These are phyloP conservation scores for Exidia glandulosa DNA, from an alignment of 768 basidiomycete species.

Conservation along the genomic window DNA sequence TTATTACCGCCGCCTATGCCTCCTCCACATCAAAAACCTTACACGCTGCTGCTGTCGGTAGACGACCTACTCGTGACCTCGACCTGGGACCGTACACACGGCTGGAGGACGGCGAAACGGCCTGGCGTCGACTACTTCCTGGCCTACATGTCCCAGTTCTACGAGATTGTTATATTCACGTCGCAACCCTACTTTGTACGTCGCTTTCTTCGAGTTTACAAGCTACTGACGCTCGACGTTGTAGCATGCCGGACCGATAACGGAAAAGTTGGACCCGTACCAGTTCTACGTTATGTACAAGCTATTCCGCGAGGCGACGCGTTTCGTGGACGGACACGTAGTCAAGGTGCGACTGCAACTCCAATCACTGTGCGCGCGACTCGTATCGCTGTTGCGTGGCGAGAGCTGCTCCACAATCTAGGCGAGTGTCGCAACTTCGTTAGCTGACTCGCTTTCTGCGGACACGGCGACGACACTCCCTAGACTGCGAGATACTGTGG, in stretches of 20 bases:
- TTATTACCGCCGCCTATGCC: conserved; percentile 82
- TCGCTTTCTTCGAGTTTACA: conserved; percentile 10
- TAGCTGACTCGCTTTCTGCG: no score
- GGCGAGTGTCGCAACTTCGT: no score
- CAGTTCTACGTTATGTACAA: conserved; percentile 80
- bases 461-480: no score
- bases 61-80: conserved; percentile 88
- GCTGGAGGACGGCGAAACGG: conserved; percentile 96
- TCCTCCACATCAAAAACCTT: conserved; percentile 74
- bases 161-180: conserved; percentile 95
- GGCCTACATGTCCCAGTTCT: conserved; percentile 94
- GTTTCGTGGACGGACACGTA: conserved; percentile 66
- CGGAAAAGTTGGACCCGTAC: conserved; percentile 92
- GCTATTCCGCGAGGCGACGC: conserved; percentile 87
- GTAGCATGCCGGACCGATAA: conserved; percentile 51
- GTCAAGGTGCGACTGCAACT: conserved; percentile 54
- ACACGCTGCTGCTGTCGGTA: conserved; percentile 82
- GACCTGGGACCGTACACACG: conserved; percentile 92
- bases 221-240: no score
- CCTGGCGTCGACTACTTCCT: conserved; percentile 98
- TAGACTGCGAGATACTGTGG: no score
- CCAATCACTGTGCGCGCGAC: no score
- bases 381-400: no score
- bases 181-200: conserved; percentile 83
- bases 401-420: no score